Base-by-base conservation (phyloP, 2,329 filamentous ascomycete genomes). In the Alternaria conjuncta region DNA sequence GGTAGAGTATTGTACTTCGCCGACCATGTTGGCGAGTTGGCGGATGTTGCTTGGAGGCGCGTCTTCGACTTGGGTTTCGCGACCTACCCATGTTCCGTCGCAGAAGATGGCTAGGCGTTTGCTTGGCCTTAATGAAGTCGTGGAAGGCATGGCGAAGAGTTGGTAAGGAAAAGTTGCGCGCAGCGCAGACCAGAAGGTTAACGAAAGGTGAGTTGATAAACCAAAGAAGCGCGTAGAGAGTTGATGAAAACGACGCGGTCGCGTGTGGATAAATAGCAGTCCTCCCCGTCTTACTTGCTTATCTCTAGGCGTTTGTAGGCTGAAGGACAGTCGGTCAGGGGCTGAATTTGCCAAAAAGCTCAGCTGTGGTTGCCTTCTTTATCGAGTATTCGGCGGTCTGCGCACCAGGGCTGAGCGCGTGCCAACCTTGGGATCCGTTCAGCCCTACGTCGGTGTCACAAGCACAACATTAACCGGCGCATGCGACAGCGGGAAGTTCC, bases 41-140 rank as follows among this genome's bases (percentile, higher is more conserved):
- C 66, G 69, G 32, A 79, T 78, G 56, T 80, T 80, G 63, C 72
- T 78, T 5, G 60, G 53, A 9, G 77, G 77, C 21, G 73, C 75
- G 20, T 64, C 61, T 7, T 68, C 63, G 10, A 76, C 68, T 5
- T 61, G 61, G 2, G 78, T 79, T 41, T 79, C 77, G 32, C 76
- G 70, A 5, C 78, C 78, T 10, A 76, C 76, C 77, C 77, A 79
- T 21, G 76, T 79, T 18, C 77, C 77, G 65, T 79, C 77, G 63
- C 76, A 79, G 60, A 78, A 78, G 41, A 79, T 47, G 23, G 71
- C 60, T 2, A 79, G 67, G 12, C 70, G 74, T 50, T 77, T 78
- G 1, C 67, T 46, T 9, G 72, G 71, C 6, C 62, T 57, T 5
- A 45, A 25, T 3, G 59, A 28, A 10, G 49, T 58, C 41, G 58